Conservation (phyloP, 805 yeast genomes). For the Saturnispora saitoi region DNA sequence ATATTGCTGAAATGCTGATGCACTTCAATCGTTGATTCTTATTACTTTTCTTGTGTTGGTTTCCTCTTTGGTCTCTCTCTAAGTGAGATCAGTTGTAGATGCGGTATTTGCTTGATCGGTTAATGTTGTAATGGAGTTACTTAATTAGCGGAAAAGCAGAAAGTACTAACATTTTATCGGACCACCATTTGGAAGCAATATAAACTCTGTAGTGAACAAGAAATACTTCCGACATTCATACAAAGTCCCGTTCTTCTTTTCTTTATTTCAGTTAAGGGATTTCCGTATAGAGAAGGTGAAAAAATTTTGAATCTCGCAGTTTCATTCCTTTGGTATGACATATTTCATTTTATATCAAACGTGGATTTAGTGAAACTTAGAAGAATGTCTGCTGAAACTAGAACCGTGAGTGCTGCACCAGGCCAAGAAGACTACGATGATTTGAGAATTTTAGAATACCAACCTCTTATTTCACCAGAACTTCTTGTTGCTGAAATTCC, state of each 20-base stretch:
- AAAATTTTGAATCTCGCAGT: neutral
- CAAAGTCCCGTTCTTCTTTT: too few species aligned
- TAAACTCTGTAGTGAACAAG: too few species aligned
- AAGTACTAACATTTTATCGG: too few species aligned
- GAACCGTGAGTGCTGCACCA: slow-evolving; percentile 32
- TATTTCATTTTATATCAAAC: neutral
- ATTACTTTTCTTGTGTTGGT: neutral
- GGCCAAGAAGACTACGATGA: slow-evolving; percentile 64
- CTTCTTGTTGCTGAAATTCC: slow-evolving; percentile 80
- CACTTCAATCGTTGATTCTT: too few species aligned
- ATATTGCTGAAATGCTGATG: too few species aligned
- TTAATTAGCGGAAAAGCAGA: neutral
- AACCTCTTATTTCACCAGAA: slow-evolving; percentile 91
- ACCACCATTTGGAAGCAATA: too few species aligned
- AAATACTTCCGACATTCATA: too few species aligned
- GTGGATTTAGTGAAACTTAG: neutral
- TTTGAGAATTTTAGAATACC: slow-evolving; percentile 77
- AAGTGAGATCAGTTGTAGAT: neutral
- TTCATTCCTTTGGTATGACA: neutral
- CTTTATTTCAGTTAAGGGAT: too few species aligned
- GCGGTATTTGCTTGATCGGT: slow-evolving; percentile 1
- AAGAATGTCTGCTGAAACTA: slow-evolving; percentile 5
- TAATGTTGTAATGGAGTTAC: neutral
- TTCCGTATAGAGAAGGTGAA: neutral
- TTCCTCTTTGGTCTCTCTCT: neutral